phyloP scores from a whole-genome alignment of 345 rosid genomes.

The Gossypium stocksii region DNA sequence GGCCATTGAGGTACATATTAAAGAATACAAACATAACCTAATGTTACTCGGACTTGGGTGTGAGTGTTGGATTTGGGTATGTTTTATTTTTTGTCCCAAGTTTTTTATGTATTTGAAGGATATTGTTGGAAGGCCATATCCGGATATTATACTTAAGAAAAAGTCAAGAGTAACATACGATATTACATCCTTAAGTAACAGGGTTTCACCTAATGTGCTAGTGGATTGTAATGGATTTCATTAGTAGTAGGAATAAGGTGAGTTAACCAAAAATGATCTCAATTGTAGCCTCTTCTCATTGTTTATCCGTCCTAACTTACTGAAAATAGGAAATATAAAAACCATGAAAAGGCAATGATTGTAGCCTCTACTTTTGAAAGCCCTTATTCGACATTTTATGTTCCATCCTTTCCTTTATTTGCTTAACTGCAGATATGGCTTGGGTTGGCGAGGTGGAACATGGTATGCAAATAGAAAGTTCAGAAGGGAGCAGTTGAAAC shows the following conservation, averaged over 20 bases:
- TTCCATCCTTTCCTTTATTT: neutral
- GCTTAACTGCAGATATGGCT: conserved; percentile 59
- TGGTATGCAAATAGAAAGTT: conserved; percentile 86
- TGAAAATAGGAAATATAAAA: neutral
- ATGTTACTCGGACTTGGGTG: too few relatives aligned
- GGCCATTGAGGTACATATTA: neutral
- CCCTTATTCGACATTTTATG: neutral
- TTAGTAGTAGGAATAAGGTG: neutral
- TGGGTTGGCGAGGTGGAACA: conserved; percentile 94
- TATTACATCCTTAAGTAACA: neutral
- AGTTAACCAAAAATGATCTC: neutral
- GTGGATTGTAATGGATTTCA: neutral
- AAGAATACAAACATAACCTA: neutral
- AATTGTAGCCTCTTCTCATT: neutral
- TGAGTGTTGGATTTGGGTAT: too few relatives aligned
- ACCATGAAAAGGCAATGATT: neutral
- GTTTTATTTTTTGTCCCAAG: too few relatives aligned
- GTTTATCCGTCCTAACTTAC: neutral
- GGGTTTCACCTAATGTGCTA: neutral
- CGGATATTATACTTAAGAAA: neutral
- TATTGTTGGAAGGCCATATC: neutral
- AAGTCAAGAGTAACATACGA: too few relatives aligned
- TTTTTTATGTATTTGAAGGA: too few relatives aligned
- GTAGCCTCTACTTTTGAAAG: neutral
- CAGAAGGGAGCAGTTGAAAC: conserved; percentile 76